Evolutionary conservation across 164 flowering plant genomes (phyloP).

Genomic region (Magnolia officinalis): DNA sequence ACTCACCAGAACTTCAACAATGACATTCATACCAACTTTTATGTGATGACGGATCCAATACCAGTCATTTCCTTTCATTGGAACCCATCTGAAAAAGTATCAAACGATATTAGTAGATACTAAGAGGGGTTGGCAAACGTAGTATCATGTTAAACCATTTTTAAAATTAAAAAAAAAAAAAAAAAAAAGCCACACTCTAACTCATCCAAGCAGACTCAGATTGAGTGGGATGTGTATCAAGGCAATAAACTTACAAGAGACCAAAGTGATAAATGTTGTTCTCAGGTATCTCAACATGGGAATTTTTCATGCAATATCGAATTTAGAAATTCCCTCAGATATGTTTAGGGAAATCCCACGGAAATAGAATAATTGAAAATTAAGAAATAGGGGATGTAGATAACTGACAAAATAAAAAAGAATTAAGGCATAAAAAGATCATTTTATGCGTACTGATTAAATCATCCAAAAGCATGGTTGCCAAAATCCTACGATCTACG

Average conservation of each 20-base stretch:
- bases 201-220: neutral
- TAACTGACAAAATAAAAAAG: no score
- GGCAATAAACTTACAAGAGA: neutral
- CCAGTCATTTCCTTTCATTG: conserved; percentile 95
- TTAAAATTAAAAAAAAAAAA: no score
- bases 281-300: neutral
- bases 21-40: conserved; percentile 85
- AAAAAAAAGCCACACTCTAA: neutral
- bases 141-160: neutral
- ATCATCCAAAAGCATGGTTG: no score
- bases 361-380: neutral
- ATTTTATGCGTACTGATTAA: no score
- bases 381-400: no score
- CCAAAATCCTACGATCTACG: no score
- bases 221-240: neutral
- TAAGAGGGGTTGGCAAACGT: neutral
- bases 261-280: neutral
- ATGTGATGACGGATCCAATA: conserved; percentile 97
- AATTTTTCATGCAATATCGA: no score
- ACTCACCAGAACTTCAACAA: conserved; percentile 92
- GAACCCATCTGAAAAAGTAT: conserved; percentile 85
- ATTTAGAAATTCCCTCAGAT: neutral
- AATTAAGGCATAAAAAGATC: no score
- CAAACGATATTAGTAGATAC: neutral
- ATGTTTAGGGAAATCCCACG: neutral